phyloP scores from a whole-genome alignment of 495 filamentous ascomycete species.

The Penicillium tannophilum region DNA sequence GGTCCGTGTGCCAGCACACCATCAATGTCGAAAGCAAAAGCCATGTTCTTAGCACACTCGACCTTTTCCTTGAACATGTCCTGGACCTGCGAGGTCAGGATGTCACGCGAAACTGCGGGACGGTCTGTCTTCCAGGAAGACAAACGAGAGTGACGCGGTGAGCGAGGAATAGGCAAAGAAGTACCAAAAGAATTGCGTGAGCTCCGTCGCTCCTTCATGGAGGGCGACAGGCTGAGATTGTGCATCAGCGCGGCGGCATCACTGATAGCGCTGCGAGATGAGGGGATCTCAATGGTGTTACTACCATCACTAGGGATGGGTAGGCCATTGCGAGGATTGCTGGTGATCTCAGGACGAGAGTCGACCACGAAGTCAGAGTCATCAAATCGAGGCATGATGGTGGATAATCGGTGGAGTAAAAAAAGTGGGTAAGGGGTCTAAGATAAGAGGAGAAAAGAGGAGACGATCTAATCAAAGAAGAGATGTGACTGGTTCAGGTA shows the following conservation, averaged over 20 bases:
- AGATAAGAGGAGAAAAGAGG: slow-evolving; percentile 13
- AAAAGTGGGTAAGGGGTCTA: slow-evolving; percentile 7
- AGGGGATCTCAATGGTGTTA: slow-evolving; percentile 70
- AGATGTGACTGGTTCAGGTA: slow-evolving; percentile 14
- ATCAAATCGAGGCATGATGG: slow-evolving; percentile 62
- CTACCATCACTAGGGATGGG: slow-evolving; percentile 51
- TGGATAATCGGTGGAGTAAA: slow-evolving; percentile 28
- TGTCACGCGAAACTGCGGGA: slow-evolving; percentile 61
- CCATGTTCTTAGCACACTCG: slow-evolving; percentile 65
- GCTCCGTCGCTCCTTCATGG: slow-evolving; percentile 63
- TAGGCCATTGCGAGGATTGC: slow-evolving; percentile 27
- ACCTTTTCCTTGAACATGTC: slow-evolving; percentile 72
- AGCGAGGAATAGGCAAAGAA: slow-evolving; percentile 73
- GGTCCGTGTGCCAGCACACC: slow-evolving; percentile 84
- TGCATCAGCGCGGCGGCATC: slow-evolving; percentile 75
- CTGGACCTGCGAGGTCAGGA: slow-evolving; percentile 73
- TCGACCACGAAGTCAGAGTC: slow-evolving; percentile 54
- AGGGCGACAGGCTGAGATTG: slow-evolving; percentile 66
- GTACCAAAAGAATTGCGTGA: slow-evolving; percentile 82
- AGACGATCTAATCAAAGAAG: slow-evolving; percentile 4
- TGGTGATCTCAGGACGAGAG: not conserved
- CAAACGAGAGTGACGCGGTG: slow-evolving; percentile 68
- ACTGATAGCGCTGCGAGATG: slow-evolving; percentile 67
- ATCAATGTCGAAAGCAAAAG: slow-evolving; percentile 92
- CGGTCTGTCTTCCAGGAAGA: slow-evolving; percentile 51